Base-by-base conservation (phyloP, 306 rosid genomes). In the Cucurbita moschata region DNA sequence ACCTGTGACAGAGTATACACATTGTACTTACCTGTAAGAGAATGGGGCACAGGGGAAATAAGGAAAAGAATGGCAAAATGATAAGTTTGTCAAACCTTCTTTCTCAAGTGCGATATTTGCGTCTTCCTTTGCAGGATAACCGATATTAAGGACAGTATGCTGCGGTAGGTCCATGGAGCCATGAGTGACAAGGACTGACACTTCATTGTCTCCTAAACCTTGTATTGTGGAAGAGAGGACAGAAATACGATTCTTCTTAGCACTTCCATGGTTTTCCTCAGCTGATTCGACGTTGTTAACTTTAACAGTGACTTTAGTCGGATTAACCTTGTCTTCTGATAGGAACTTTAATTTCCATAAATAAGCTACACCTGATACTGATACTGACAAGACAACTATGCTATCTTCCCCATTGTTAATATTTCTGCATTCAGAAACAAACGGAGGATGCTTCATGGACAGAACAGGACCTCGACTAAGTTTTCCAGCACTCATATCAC, bases 81-180 rank as follows among this genome's bases (percentile, higher is more conserved):
- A 46, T 7, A 47, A 46, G 1, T 68, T 6, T 43, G n/a, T 66
- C 72, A 3, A 66, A 66, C 72, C 72, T 66, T 66, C 12, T 2
- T 43, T 19, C 72, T 44, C 72, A 19, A 10, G 39, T 4, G 39
- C 39, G 44, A 35, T 66, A 44, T 66, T 44, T 19, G 11, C 18
- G n/a, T 46, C 65, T 47, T 77, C 80, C 71, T 70, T 60, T 54
- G 19, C 76, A 7, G 76, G 37, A 44, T 69, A 66, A 49, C 61
- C 72, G 39, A 86, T 73, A 80, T 80, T 43, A 19, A 80, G 16
- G 72, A 78, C 62, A 61, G 55, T 80, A 73, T 80, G 83, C 75
- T 80, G 82, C 10, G 86, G 88, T 71, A 80, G 88, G 77, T 86
- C 85, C 52, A 77, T 43, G 47, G 83, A 84, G n/a, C 85, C 87